Percentiles rank a stretch among this genome's conserved stretches.
These are phyloP conservation scores for Aureobasidium sp. DNA, from an alignment of 2,329 filamentous ascomycete genomes.

Conservation along the genomic window DNA sequence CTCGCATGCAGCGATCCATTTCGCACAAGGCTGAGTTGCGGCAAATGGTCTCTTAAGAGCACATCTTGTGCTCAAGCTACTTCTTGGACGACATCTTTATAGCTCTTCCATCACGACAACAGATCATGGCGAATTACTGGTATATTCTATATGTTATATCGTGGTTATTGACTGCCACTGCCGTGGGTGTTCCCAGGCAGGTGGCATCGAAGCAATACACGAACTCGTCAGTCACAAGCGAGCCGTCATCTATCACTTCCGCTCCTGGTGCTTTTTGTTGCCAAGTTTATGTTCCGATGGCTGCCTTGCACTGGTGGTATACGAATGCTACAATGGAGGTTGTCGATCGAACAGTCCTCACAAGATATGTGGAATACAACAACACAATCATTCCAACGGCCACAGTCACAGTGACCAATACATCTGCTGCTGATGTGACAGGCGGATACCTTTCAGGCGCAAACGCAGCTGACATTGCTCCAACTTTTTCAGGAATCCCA, in stretches of 20 bases:
- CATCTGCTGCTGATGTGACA: neutral
- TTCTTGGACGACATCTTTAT: neutral
- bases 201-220: neutral
- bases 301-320: neutral
- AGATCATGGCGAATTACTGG: neutral
- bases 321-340: neutral
- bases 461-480: neutral
- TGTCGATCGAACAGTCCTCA: neutral
- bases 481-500: neutral
- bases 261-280: neutral
- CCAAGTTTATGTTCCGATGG: neutral
- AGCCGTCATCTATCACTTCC: neutral
- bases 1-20: neutral
- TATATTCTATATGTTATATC: neutral
- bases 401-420: neutral
- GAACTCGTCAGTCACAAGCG: neutral
- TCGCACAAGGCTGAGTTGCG: neutral
- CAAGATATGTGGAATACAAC: neutral
- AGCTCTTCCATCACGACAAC: neutral
- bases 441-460: neutral
- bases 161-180: neutral
- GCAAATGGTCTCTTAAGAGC: neutral
- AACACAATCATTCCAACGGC: neutral
- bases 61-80: neutral
- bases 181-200: neutral